These are phyloP conservation scores for Ilyonectria robusta DNA, from an alignment of 2,329 filamentous ascomycete species.

Conservation along the genomic window DNA sequence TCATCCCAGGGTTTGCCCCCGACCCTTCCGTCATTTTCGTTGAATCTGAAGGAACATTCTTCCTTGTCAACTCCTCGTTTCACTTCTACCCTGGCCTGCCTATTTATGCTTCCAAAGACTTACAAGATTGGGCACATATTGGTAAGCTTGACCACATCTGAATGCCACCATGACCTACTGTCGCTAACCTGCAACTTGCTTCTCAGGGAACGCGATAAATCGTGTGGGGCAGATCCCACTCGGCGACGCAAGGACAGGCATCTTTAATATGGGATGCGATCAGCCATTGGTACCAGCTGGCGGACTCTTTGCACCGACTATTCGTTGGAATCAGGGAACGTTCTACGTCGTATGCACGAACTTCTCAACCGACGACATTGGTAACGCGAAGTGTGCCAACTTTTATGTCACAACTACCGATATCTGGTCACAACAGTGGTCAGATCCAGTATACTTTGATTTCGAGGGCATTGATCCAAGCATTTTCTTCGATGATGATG, in stretches of 20 bases:
- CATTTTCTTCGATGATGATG: conserved; percentile 29
- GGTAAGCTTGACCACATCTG: conserved; percentile 6
- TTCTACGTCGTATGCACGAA: conserved; percentile 29
- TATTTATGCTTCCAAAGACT: conserved; percentile 21
- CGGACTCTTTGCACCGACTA: conserved; percentile 28
- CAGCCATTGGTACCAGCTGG: conserved; percentile 1
- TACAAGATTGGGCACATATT: conserved; percentile 19
- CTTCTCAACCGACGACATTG: not conserved
- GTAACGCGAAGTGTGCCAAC: not conserved
- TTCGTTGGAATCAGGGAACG: conserved; percentile 13
- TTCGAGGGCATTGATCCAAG: conserved; percentile 46
- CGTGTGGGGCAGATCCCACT: conserved; percentile 10
- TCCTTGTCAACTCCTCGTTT: conserved; percentile 27
- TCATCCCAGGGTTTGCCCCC: conserved; percentile 29
- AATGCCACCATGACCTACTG: no score
- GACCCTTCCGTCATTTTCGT: conserved; percentile 19
- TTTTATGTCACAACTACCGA: conserved; percentile 21
- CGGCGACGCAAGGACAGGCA: not conserved
- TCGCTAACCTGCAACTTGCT: not conserved
- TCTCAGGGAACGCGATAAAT: conserved; percentile 16
- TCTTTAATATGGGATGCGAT: not conserved
- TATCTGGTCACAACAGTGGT: conserved; percentile 25
- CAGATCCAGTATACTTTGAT: conserved; percentile 20
- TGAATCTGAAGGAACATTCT: conserved; percentile 11
- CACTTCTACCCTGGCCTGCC: conserved; percentile 28